Base-by-base conservation (phyloP, 306 rosid species). In the Pyrus pyrifolia region DNA sequence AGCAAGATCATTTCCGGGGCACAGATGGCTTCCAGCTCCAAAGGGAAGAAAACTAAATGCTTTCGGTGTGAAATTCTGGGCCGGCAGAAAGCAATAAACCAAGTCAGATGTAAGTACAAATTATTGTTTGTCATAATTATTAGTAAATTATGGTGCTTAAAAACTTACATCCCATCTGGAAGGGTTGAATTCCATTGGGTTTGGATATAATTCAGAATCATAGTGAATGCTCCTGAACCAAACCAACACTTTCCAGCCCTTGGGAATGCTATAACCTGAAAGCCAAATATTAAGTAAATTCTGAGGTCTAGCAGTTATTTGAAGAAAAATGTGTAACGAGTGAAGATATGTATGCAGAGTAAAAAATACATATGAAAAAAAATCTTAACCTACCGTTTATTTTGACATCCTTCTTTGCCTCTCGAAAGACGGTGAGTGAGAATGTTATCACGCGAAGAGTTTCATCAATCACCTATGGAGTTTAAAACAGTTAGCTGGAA, bases 151-250 rank as follows among this genome's bases (percentile, higher is more conserved):
- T 0, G 35, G 25, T 80, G 71, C 0, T 3, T 3, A 17, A 70
- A 2, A 61, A 78, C 92, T 85, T 85, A 94, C 98, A 75, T 89
- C 80, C 97, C 97, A 94, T 88, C 98, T 85, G 12, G 84, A 68
- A 70, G 98, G 98, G 42, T 94, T 82, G 66, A 90, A 94, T 67
- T 89, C 92, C 84, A 19, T 83, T 27, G 98, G 98, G 61, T 92
- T 76, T 17, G 91, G 92, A 83, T 87, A 94, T 70, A 81, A 83
- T 85, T 92, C 91, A 23, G 97, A 88, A 82, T 94, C 96, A 4
- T 82, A 86, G 62, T 94, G 98, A 84, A 94, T 86, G 13, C 84
- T 85, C 65, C 98, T 86, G 61, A 94, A 94, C 98, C 98, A 94
- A 3, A 85, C 89, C 38, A 94, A 89, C 4, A 82, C 90, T 84